These are phyloP conservation scores for Candolleomyces aberdarensis DNA, from an alignment of 768 basidiomycete genomes.

Conservation along the genomic window DNA sequence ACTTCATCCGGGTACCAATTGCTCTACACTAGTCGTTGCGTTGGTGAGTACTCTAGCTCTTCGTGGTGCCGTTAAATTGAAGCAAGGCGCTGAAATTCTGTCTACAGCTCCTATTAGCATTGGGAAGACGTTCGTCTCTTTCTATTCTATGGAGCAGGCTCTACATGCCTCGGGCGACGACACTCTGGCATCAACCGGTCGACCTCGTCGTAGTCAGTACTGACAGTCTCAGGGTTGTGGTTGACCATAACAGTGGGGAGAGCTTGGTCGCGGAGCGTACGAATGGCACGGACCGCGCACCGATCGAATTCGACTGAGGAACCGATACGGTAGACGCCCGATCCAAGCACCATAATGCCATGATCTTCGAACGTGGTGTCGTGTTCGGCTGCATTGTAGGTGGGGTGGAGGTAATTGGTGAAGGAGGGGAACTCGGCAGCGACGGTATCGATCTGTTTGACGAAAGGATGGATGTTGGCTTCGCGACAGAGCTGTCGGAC, in stretches of 20 bases:
- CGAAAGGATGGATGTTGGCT: slow-evolving; percentile 76
- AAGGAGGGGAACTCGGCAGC: slow-evolving; percentile 96
- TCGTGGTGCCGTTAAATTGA: background rate
- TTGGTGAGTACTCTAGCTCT: slow-evolving; percentile 40
- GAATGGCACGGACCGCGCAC: slow-evolving; percentile 97
- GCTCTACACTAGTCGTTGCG: slow-evolving; percentile 64
- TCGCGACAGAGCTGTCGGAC: slow-evolving; percentile 90
- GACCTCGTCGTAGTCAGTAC: slow-evolving; percentile 98
- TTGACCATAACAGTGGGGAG: slow-evolving; percentile 97
- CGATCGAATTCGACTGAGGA: slow-evolving; percentile 99
- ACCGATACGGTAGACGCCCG: slow-evolving; percentile 97
- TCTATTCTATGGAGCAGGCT: slow-evolving; percentile 73
- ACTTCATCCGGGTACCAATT: slow-evolving; percentile 57
- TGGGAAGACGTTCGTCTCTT: slow-evolving; percentile 77
- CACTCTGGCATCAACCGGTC: slow-evolving; percentile 80
- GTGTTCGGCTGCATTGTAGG: slow-evolving; percentile 95
- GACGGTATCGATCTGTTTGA: slow-evolving; percentile 99
- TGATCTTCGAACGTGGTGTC: slow-evolving; percentile 87
- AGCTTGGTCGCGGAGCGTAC: slow-evolving; percentile 93
- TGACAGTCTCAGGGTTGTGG: slow-evolving; percentile 99
- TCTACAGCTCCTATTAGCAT: slow-evolving; percentile 62
- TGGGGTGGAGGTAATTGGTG: slow-evolving; percentile 98
- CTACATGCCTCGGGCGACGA: slow-evolving; percentile 62
- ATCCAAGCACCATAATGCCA: slow-evolving; percentile 96
- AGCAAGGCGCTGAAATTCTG: background rate